Evolutionary conservation across 257 asterid genomes (phyloP).

Genomic region (Solanum rostratum): DNA sequence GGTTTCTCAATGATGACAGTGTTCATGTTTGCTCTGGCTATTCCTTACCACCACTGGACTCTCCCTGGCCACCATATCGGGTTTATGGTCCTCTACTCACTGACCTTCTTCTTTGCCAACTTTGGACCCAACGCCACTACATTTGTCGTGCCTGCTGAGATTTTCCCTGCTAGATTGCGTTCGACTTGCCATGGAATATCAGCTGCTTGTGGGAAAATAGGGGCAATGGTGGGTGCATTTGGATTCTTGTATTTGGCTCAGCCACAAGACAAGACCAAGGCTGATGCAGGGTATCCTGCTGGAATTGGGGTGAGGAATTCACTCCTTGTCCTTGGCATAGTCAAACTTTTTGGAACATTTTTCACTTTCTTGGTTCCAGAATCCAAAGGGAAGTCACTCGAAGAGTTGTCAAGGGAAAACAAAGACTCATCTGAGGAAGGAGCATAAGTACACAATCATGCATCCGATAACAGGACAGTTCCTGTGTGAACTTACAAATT

Average conservation of each 20-base stretch:
- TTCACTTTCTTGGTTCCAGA: slow-evolving; percentile 52
- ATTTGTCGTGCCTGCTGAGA: no score
- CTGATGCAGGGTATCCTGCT: slow-evolving; percentile 51
- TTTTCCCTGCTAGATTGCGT: no score
- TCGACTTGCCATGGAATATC: no score
- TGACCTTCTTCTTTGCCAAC: no score
- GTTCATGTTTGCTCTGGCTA: neutral
- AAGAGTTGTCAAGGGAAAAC: slow-evolving; percentile 40
- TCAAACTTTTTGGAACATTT: slow-evolving; percentile 33
- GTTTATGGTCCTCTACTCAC: no score
- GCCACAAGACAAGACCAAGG: slow-evolving; percentile 28
- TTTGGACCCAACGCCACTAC: no score
- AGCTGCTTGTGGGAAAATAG: no score
- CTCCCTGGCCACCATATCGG: neutral
- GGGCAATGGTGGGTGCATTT: no score
- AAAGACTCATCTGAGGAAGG: neutral
- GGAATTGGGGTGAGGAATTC: slow-evolving; percentile 54
- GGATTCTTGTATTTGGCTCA: no score
- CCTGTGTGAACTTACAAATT: neutral
- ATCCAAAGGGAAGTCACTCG: slow-evolving; percentile 49
- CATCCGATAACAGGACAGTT: neutral
- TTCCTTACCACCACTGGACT: neutral
- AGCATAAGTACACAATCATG: neutral
- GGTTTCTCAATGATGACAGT: neutral
- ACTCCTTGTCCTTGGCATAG: slow-evolving; percentile 34